Evolutionary conservation across 140 eudicot species (phyloP).

Genomic region (Oenanthe javanica): DNA sequence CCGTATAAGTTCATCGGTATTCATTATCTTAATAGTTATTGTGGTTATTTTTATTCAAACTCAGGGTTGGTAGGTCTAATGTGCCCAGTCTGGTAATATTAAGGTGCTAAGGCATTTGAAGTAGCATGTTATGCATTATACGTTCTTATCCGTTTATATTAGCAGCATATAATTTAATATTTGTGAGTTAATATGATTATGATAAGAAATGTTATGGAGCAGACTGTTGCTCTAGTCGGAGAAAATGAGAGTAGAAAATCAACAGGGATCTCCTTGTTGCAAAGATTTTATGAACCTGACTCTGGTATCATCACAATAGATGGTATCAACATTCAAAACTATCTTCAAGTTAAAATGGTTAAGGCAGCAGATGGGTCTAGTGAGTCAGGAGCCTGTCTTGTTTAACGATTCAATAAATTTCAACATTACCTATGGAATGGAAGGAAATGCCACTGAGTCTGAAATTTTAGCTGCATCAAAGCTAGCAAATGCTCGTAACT

Average conservation of each 20-base stretch:
- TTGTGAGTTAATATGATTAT: no score
- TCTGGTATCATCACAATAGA: constrained; percentile 40
- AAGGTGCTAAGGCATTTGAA: not conserved
- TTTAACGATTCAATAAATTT: constrained; percentile 46
- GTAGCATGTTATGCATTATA: not conserved
- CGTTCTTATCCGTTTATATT: not conserved
- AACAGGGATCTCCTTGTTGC: constrained; percentile 35
- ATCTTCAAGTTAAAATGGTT: constrained; percentile 43
- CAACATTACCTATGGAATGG: constrained; percentile 7
- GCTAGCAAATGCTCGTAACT: constrained; percentile 48
- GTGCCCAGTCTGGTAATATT: not conserved
- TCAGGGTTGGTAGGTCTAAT: not conserved
- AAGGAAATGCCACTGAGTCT: constrained; percentile 22
- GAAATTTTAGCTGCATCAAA: constrained; percentile 57
- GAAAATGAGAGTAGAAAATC: constrained; percentile 73
- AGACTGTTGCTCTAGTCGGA: constrained; percentile 69
- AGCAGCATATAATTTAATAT: not conserved
- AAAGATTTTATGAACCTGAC: constrained; percentile 48
- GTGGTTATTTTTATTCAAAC: not conserved
- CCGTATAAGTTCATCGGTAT: not conserved
- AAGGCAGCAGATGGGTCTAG: constrained; percentile 62
- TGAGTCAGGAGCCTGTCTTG: constrained; percentile 55
- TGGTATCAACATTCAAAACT: constrained; percentile 33
- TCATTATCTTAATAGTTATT: no score
- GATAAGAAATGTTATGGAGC: not conserved